A percentile compares a stretch with the other conserved stretches of the same genome.
Conservation (phyloP, 208 protist species). For the Trypanosoma brucei region DNA sequence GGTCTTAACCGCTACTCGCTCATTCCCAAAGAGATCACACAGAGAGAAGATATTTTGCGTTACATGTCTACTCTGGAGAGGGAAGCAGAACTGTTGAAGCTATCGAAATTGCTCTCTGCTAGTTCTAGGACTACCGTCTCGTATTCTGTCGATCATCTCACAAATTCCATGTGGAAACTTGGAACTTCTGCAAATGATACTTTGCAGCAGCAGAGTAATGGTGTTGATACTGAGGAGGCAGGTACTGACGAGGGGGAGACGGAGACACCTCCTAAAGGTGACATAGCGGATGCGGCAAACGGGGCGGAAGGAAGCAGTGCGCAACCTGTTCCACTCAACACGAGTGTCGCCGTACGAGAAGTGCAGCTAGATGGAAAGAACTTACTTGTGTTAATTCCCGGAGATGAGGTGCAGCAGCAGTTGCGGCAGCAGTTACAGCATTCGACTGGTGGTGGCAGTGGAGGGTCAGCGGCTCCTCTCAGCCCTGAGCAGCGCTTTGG, state of each 20-base stretch:
- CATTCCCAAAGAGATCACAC: slow-evolving; percentile 37
- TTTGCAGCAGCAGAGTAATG: too few relatives aligned
- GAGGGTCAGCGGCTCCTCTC: not conserved
- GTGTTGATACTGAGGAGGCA: not conserved
- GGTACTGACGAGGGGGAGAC: not conserved
- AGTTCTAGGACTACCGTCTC: slow-evolving; percentile 37
- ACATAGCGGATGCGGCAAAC: not conserved
- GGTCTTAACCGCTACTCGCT: slow-evolving; percentile 54
- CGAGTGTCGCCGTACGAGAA: slow-evolving; percentile 39
- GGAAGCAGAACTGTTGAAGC: slow-evolving; percentile 46
- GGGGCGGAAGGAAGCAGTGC: not conserved
- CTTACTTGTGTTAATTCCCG: slow-evolving; percentile 57
- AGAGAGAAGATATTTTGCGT: slow-evolving; percentile 42
- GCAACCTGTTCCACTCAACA: not conserved
- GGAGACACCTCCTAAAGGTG: not conserved
- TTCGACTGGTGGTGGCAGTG: slow-evolving; percentile 13
- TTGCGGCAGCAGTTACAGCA: slow-evolving; percentile 32
- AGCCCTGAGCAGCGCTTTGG: not conserved
- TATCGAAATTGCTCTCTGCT: slow-evolving; percentile 56
- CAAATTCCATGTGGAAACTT: slow-evolving; percentile 21
- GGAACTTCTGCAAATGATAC: too few relatives aligned
- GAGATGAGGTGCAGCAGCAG: slow-evolving; percentile 33
- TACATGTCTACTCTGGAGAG: slow-evolving; percentile 63
- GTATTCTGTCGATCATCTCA: slow-evolving; percentile 51
- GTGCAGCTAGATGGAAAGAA: slow-evolving; percentile 49